Percentiles rank a stretch among this genome's conserved stretches.
Evolutionary conservation across 495 filamentous ascomycete genomes (phyloP).

Genomic region (Melanomma pulvis-pyrius): DNA sequence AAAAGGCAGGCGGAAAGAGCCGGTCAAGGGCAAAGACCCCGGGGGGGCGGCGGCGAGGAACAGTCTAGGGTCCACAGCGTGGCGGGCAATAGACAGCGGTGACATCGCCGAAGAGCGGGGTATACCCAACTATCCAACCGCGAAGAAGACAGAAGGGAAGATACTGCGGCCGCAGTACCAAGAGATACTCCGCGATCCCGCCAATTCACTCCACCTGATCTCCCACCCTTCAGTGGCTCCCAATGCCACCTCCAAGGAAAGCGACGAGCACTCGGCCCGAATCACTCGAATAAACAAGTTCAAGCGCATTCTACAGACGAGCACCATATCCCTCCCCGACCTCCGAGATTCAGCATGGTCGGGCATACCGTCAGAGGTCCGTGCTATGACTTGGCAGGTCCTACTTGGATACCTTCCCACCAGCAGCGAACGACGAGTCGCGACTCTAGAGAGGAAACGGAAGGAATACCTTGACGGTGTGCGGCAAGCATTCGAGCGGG

Average conservation of each 20-base stretch:
- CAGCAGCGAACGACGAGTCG: conserved; percentile 86
- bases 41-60: conserved; percentile 42
- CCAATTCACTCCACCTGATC: conserved; percentile 92
- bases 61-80: conserved; percentile 9
- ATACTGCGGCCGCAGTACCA: conserved; percentile 97
- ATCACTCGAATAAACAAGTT: conserved; percentile 98
- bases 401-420: conserved; percentile 93
- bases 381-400: conserved; percentile 97
- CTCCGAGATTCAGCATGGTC: conserved; percentile 87
- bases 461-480: conserved; percentile 98
- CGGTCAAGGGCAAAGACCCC: conserved; percentile 53
- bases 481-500: conserved; percentile 87
- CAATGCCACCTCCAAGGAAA: conserved; percentile 79
- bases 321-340: conserved; percentile 81
- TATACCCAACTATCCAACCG: conserved; percentile 81
- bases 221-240: conserved; percentile 76
- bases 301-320: conserved; percentile 90
- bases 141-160: conserved; percentile 88
- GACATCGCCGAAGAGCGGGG: conserved; percentile 91
- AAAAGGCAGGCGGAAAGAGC: conserved; percentile 58
- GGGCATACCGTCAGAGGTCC: conserved; percentile 89
- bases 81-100: conserved; percentile 70
- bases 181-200: conserved; percentile 91
- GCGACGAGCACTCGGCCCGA: conserved; percentile 81
- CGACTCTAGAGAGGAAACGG: conserved; percentile 88